Percentiles rank a stretch among this genome's conserved stretches.
phyloP scores from a whole-genome alignment of 108 stramenopile species.

The Pseudonitzschia multiseries region DNA sequence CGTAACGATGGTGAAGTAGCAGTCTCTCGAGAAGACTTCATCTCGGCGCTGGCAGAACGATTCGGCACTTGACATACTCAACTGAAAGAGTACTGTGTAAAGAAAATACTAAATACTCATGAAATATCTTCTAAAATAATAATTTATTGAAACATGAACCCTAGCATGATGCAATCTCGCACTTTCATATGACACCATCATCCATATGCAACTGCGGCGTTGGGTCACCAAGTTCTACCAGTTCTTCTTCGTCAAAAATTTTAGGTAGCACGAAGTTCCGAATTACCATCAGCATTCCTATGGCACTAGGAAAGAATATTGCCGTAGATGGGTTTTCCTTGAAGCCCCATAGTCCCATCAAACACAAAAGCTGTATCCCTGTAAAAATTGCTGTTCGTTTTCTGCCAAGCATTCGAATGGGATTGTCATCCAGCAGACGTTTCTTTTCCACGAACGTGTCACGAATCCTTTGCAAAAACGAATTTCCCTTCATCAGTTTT shows the following conservation, averaged over 20 bases:
- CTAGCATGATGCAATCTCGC: not conserved
- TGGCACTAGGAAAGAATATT: slow-evolving; percentile 95
- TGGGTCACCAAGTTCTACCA: slow-evolving; percentile 70
- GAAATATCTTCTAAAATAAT: not conserved
- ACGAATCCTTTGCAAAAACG: slow-evolving; percentile 67
- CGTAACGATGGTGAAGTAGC: not conserved
- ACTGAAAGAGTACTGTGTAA: too few relatives aligned
- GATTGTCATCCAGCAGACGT: slow-evolving; percentile 63
- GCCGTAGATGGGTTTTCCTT: slow-evolving; percentile 88
- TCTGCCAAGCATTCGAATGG: slow-evolving; percentile 69
- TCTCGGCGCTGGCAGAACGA: not conserved
- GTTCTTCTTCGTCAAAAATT: slow-evolving; percentile 78
- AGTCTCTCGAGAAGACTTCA: slow-evolving; percentile 17
- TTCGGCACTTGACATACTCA: not conserved
- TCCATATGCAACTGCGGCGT: slow-evolving; percentile 29
- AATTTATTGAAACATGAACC: not conserved
- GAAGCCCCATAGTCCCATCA: slow-evolving; percentile 86
- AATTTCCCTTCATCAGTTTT: slow-evolving; percentile 84
- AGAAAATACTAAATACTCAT: not conserved
- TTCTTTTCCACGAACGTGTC: slow-evolving; percentile 69
- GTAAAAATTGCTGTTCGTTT: slow-evolving; percentile 77
- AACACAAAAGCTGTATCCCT: slow-evolving; percentile 59
- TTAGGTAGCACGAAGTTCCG: slow-evolving; percentile 75
- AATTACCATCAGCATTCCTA: slow-evolving; percentile 88
- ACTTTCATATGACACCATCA: slow-evolving; percentile 12